Evolutionary conservation across 208 protist species (phyloP).

Genomic region (Leishmania gerbilli): DNA sequence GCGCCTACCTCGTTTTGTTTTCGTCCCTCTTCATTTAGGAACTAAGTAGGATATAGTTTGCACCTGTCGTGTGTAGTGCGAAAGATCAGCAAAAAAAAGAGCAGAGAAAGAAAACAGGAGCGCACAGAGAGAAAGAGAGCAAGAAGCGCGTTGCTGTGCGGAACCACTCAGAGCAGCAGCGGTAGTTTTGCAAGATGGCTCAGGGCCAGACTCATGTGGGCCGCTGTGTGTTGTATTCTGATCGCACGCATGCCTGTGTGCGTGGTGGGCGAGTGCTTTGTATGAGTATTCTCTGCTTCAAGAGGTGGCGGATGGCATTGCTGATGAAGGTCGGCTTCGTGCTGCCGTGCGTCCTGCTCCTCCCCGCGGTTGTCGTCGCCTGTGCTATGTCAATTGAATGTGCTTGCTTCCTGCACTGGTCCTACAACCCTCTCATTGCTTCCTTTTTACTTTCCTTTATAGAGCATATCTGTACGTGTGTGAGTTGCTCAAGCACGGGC

Average conservation of each 20-base stretch:
- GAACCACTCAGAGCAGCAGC: not conserved
- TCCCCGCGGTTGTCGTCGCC: not conserved
- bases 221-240: not conserved
- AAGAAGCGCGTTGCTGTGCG: not conserved
- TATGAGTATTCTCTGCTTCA: not conserved
- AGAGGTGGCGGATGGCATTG: not conserved
- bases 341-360: not conserved
- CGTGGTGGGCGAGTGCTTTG: not conserved
- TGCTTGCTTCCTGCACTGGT: not conserved
- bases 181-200: not conserved
- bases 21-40: conserved; percentile 11
- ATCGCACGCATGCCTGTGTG: not conserved
- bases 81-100: not conserved
- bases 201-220: not conserved
- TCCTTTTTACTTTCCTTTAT: not conserved
- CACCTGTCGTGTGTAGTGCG: not conserved
- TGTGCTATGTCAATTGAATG: not conserved
- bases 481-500: not conserved
- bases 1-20: not conserved
- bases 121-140: not conserved
- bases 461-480: too few species aligned
- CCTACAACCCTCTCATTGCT: not conserved
- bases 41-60: conserved; percentile 4
- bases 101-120: too few species aligned
- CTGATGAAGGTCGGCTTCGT: not conserved